Base-by-base conservation (phyloP, 441 rosid genomes). In the Raphanus hybrid region DNA sequence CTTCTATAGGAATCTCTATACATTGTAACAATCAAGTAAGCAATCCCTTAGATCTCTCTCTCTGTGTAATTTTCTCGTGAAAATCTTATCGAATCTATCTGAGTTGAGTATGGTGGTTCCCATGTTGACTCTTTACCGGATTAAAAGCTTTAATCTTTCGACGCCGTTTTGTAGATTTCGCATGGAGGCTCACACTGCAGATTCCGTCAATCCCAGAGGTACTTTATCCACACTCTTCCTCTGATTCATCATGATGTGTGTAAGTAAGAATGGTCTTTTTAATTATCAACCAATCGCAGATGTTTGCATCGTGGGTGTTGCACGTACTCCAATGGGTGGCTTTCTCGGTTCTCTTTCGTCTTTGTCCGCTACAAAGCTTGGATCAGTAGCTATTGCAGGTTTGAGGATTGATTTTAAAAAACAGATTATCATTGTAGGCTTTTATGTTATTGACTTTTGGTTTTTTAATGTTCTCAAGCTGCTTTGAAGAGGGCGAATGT, bases 251-350 rank as follows among this genome's bases (percentile, higher is more conserved):
- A n/a, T n/a, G 18, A n/a, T 6, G 4, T 37, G 32, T 2, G 32
- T 45, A 39, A 64, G 32, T 45, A 39, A 64, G 52, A 39, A 26
- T 43, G 39, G 26, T 45, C 4, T 26, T 20, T 26, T 29, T 10
- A 58, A 35, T 43, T 81, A 0, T 29, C 5, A 27, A 27, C 4
- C 32, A 29, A 29, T 29, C 5, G 5, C 82, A 92, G 99, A 92
- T 90, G 99, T 95, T 74, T 93, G 98, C 82, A 81, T 95, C 52
- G 97, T 93, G 14, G 99, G 99, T 75, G 96, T 90, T 80, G 97
- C 99, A n/a, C 93, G 95, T 6, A 95, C 99, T 0, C 99, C 97
- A 0, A 87, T 95, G 93, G 98, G 99, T 76, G 97, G 89, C 61
- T 91, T 95, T 77, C 94, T 95, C 34, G 99, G 99, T 32, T 75